Conservation (phyloP, 495 filamentous ascomycete genomes). For the Baudoinia panamericana region DNA sequence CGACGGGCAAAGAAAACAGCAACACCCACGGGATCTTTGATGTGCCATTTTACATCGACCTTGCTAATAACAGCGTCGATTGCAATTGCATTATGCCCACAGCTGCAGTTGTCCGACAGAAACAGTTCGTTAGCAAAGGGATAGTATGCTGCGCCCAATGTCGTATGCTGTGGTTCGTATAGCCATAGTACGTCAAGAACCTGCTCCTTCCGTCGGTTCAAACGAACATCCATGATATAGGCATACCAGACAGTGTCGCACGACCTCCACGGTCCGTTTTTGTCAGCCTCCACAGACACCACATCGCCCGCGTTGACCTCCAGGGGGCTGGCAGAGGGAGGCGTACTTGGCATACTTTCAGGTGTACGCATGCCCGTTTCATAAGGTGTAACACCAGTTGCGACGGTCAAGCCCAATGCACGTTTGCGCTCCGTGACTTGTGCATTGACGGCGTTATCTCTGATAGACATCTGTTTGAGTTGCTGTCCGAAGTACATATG, state of each 20-base stretch:
- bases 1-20: slow-evolving; percentile 53
- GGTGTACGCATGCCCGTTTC: no score
- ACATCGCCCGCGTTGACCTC: slow-evolving; percentile 38
- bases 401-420: slow-evolving; percentile 2
- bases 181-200: slow-evolving; percentile 56
- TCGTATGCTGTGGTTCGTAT: slow-evolving; percentile 55
- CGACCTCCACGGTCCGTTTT: slow-evolving; percentile 44
- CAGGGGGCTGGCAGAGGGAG: no score
- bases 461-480: slow-evolving; percentile 19
- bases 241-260: slow-evolving; percentile 44
- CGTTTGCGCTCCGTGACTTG: slow-evolving; percentile 6
- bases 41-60: slow-evolving; percentile 44
- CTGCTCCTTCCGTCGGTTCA: slow-evolving; percentile 16
- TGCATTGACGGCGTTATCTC: not conserved
- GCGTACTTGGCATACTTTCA: no score
- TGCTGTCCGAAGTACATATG: slow-evolving; percentile 45
- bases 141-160: slow-evolving; percentile 48
- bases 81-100: slow-evolving; percentile 36
- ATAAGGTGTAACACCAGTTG: not conserved
- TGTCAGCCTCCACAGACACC: slow-evolving; percentile 35
- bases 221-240: slow-evolving; percentile 44
- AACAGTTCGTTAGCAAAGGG: slow-evolving; percentile 60
- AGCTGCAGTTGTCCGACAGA: slow-evolving; percentile 64
- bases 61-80: slow-evolving; percentile 36
- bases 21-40: slow-evolving; percentile 28